A percentile compares a stretch with the other conserved stretches of the same genome.
Conservation (phyloP, 2,329 filamentous ascomycete genomes). For the Ascochyta viciae-villosae region DNA sequence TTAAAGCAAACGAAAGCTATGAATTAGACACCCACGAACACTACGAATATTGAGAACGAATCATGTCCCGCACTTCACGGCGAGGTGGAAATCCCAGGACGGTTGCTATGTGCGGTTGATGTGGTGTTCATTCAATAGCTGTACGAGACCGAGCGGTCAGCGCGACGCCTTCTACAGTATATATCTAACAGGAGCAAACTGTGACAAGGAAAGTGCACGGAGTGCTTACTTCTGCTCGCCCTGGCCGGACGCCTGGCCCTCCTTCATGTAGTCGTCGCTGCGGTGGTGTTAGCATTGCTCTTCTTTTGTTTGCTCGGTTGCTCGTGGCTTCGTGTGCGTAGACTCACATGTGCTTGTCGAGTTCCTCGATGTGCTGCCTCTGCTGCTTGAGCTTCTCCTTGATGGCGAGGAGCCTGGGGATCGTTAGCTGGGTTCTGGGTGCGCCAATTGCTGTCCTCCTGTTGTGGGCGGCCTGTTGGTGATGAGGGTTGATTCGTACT, state of each 20-base stretch:
- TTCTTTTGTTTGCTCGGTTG: not conserved
- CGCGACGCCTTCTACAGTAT: conserved; percentile 22
- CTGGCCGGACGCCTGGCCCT: conserved; percentile 68
- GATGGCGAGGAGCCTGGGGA: conserved; percentile 70
- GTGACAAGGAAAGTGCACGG: conserved; percentile 18
- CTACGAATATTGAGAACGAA: too few relatives aligned
- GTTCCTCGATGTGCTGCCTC: conserved; percentile 81
- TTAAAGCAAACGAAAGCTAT: too few relatives aligned
- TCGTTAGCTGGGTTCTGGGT: conserved; percentile 19
- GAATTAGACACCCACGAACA: too few relatives aligned
- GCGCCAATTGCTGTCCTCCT: not conserved
- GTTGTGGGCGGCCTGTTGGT: not conserved
- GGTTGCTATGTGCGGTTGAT: not conserved
- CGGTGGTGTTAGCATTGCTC: conserved; percentile 22
- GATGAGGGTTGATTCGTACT: conserved; percentile 56
- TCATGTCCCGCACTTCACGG: too few relatives aligned
- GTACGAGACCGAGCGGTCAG: conserved; percentile 27
- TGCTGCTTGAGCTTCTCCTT: conserved; percentile 75
- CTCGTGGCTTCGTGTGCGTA: not conserved
- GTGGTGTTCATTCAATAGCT: conserved; percentile 21
- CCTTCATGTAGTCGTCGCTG: conserved; percentile 79
- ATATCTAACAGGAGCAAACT: conserved; percentile 20
- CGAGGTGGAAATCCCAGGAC: too few relatives aligned
- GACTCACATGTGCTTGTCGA: conserved; percentile 84
- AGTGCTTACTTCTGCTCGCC: conserved; percentile 60